phyloP scores from a whole-genome alignment of 306 rosid genomes.

The Cicer chorassanicum region DNA sequence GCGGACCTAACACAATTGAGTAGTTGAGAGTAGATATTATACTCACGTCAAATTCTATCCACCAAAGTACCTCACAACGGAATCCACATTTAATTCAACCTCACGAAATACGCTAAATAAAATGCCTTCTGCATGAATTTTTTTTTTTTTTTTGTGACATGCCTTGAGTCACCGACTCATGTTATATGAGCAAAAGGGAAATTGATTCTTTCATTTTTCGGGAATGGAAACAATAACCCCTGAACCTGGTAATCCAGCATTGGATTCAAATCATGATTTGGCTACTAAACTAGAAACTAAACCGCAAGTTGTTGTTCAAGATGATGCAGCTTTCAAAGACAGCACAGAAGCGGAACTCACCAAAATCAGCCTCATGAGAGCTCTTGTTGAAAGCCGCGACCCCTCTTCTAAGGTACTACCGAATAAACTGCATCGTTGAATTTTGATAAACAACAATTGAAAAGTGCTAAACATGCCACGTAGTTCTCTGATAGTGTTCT shows the following conservation, averaged over 20 bases:
- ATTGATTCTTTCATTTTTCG: neutral
- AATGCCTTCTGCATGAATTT: neutral
- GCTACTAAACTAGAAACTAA: neutral
- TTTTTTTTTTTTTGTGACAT: neutral
- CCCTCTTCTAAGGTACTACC: constrained; percentile 51
- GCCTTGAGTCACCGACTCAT: too few species aligned
- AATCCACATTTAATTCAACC: neutral
- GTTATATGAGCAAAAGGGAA: neutral
- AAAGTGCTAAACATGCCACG: neutral
- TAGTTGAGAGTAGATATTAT: constrained; percentile 30
- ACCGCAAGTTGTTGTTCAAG: neutral
- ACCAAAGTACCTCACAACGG: neutral
- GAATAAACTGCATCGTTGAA: neutral
- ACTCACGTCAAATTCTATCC: neutral
- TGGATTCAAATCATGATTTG: constrained; percentile 23
- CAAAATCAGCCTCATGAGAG: constrained; percentile 53
- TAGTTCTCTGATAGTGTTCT: neutral
- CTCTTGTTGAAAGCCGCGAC: constrained; percentile 44
- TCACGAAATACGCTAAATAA: neutral
- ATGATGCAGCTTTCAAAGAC: constrained; percentile 6
- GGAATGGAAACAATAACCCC: constrained; percentile 37
- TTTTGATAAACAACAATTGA: neutral
- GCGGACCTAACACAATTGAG: neutral
- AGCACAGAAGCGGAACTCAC: constrained; percentile 44
- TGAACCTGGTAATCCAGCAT: neutral